Evolutionary conservation across 345 rosid species (phyloP).

Genomic region (Salix arbutifolia): DNA sequence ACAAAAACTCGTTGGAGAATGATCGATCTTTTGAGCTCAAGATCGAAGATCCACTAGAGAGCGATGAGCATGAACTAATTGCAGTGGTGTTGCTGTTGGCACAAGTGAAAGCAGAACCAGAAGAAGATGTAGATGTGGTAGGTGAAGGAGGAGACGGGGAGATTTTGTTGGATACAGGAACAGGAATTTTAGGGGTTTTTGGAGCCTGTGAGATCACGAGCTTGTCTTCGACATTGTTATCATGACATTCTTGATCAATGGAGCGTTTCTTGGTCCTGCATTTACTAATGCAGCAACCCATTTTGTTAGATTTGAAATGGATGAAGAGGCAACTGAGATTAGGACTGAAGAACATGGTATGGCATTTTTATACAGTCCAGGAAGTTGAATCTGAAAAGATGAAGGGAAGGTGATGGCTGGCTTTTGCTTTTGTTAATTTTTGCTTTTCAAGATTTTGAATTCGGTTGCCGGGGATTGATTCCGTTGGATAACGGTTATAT

Average conservation of each 20-base stretch:
- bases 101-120: constrained; percentile 34
- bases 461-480: constrained; percentile 33
- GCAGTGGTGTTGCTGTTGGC: constrained; percentile 18
- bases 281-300: constrained; percentile 89
- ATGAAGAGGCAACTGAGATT: not conserved
- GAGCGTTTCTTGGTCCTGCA: constrained; percentile 44
- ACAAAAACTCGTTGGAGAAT: constrained; percentile 76
- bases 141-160: constrained; percentile 51
- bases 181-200: constrained; percentile 22
- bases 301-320: constrained; percentile 16
- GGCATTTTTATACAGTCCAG: constrained; percentile 8
- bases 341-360: not conserved
- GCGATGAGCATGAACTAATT: constrained; percentile 42
- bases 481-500: constrained; percentile 52
- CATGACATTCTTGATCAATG: constrained; percentile 24
- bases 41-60: constrained; percentile 40
- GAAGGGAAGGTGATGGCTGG: not conserved
- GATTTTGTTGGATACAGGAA: constrained; percentile 25
- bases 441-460: constrained; percentile 42
- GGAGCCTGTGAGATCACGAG: constrained; percentile 39
- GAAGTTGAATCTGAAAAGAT: constrained; percentile 13
- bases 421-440: constrained; percentile 15
- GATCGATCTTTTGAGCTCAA: constrained; percentile 56
- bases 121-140: constrained; percentile 26
- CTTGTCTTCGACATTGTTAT: constrained; percentile 55